Percentiles rank a stretch among this genome's conserved stretches.
phyloP scores from a whole-genome alignment of 305 asterid species.

The Fraxinus floribunda region DNA sequence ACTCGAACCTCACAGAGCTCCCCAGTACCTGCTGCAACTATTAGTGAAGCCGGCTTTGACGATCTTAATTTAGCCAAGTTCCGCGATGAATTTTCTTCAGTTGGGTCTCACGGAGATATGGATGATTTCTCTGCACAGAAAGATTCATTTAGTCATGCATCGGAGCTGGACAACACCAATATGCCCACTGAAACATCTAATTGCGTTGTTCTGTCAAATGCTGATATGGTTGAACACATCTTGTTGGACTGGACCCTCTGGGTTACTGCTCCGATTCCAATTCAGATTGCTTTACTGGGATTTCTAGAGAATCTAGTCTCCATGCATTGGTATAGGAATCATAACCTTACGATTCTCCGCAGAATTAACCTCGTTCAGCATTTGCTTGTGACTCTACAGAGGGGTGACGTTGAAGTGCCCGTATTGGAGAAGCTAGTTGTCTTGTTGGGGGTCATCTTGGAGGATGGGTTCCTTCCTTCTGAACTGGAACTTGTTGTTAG shows the following conservation, averaged over 20 bases:
- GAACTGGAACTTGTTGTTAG: slow-evolving; percentile 96
- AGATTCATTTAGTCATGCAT: slow-evolving; percentile 84
- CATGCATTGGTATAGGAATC: slow-evolving; percentile 99
- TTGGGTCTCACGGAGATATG: slow-evolving; percentile 87
- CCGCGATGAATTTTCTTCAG: slow-evolving; percentile 87
- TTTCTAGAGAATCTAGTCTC: slow-evolving; percentile 99
- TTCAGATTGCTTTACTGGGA: slow-evolving; percentile 90
- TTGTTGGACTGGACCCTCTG: slow-evolving; percentile 99
- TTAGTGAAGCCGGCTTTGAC: slow-evolving; percentile 63
- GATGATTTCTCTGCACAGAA: slow-evolving; percentile 95
- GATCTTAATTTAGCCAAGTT: slow-evolving; percentile 80
- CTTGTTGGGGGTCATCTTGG: slow-evolving; percentile 89
- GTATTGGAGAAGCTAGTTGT: slow-evolving; percentile 93
- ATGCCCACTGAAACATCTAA: slow-evolving; percentile 81
- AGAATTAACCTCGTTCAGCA: slow-evolving; percentile 97
- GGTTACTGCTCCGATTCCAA: slow-evolving; percentile 85
- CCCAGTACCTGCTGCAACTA: slow-evolving; percentile 53
- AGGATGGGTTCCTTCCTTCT: slow-evolving; percentile 96
- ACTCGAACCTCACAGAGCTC: slow-evolving; percentile 38
- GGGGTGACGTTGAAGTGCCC: slow-evolving; percentile 99
- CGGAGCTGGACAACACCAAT: slow-evolving; percentile 90
- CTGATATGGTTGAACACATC: slow-evolving; percentile 99
- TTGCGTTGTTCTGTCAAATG: slow-evolving; percentile 91
- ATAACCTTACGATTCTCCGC: slow-evolving; percentile 94
- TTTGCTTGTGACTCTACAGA: slow-evolving; percentile 89